phyloP scores from a whole-genome alignment of 305 asterid species.

The Solanum hybrid region DNA sequence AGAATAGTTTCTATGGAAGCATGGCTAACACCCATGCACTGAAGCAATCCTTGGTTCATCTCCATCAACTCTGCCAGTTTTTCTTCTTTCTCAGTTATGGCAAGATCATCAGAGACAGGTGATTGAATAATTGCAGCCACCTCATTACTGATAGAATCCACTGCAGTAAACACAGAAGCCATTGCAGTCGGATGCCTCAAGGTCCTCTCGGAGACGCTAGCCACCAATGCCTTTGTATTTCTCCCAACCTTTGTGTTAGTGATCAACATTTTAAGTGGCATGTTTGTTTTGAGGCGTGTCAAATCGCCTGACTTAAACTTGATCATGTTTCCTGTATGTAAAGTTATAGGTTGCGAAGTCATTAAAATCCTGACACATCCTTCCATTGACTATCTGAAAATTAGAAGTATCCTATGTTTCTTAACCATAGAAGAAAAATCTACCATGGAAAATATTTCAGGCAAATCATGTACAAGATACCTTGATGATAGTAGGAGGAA shows the following conservation, averaged over 20 bases:
- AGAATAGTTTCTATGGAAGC: constrained; percentile 78
- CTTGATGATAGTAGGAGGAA: background rate
- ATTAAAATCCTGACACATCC: background rate
- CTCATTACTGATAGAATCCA: constrained; percentile 82
- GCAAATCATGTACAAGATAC: background rate
- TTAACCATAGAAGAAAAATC: background rate
- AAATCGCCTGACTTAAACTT: constrained; percentile 76
- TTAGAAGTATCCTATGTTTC: background rate
- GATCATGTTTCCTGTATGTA: constrained; percentile 75
- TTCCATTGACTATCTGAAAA: background rate
- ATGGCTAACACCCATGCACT: constrained; percentile 94
- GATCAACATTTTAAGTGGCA: constrained; percentile 91
- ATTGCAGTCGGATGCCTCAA: constrained; percentile 63
- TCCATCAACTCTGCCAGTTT: constrained; percentile 78
- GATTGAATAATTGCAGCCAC: constrained; percentile 66
- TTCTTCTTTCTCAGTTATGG: constrained; percentile 86
- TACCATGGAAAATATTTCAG: background rate
- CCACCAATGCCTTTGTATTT: constrained; percentile 81
- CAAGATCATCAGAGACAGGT: constrained; percentile 74
- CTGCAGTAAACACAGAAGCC: constrained; percentile 74
- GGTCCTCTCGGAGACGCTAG: constrained; percentile 73
- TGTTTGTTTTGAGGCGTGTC: constrained; percentile 66
- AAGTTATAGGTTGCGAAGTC: constrained; percentile 7
- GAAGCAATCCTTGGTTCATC: constrained; percentile 94
- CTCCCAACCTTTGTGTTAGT: constrained; percentile 91